A percentile compares a stretch with the other conserved stretches of the same genome.
Conservation (phyloP, 352 stramenopile genomes). For the Thalassiosira ordinaria region DNA sequence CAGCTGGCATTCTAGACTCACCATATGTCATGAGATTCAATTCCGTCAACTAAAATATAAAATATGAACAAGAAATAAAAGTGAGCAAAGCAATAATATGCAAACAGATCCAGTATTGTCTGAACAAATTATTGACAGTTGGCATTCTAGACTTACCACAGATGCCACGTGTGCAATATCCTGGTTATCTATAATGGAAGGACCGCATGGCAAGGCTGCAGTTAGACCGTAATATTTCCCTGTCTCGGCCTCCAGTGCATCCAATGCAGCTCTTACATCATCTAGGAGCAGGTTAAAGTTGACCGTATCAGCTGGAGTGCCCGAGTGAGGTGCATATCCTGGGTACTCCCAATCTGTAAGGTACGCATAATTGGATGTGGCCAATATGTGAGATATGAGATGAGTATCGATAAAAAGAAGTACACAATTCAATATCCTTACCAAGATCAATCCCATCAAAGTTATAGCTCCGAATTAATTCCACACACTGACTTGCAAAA, state of each 20-base stretch:
- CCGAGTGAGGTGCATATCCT: background rate
- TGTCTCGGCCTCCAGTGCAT: constrained; percentile 13
- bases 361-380: constrained; percentile 12
- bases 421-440: background rate
- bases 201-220: constrained; percentile 11
- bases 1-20: too few species aligned
- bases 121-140: too few species aligned
- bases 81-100: too few species aligned
- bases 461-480: constrained; percentile 26
- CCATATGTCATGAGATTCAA: constrained; percentile 50
- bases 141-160: too few species aligned
- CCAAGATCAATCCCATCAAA: constrained; percentile 48
- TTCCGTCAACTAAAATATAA: background rate
- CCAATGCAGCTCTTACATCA: constrained; percentile 25
- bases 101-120: too few species aligned
- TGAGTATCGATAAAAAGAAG: background rate
- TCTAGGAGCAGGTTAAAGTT: constrained; percentile 40
- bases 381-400: background rate
- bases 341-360: constrained; percentile 15
- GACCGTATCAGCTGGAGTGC: constrained; percentile 19
- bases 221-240: constrained; percentile 36
- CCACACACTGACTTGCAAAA: constrained; percentile 33
- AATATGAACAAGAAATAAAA: too few species aligned
- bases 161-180: constrained; percentile 9
- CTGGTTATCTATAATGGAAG: constrained; percentile 14